phyloP scores from a whole-genome alignment of 306 rosid species.

The Echinosophora koreensis region DNA sequence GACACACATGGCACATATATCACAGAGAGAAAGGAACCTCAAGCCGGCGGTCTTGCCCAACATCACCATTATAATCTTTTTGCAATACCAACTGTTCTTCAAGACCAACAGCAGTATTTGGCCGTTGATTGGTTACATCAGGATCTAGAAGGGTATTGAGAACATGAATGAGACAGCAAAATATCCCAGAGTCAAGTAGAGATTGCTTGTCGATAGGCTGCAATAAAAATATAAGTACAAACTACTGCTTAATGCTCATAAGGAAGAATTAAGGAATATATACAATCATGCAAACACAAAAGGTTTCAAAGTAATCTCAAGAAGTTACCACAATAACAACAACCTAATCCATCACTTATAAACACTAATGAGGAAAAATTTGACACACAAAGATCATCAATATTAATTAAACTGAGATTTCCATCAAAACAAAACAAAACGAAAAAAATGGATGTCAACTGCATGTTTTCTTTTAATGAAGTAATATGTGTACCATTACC shows the following conservation, averaged over 20 bases:
- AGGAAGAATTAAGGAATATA: conserved; percentile 12
- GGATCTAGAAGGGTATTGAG: conserved; percentile 91
- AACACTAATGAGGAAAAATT: conserved; percentile 9
- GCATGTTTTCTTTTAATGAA: conserved; percentile 18
- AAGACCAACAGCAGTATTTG: conserved; percentile 55
- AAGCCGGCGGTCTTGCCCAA: conserved; percentile 70
- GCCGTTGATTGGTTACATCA: conserved; percentile 62
- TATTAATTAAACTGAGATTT: conserved; percentile 33
- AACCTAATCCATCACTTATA: conserved; percentile 25
- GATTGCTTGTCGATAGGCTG: conserved; percentile 99
- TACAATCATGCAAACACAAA: conserved; percentile 1
- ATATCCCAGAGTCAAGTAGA: conserved; percentile 98
- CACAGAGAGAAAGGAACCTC: conserved; percentile 72
- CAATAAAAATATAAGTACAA: conserved; percentile 41
- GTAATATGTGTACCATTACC: not conserved
- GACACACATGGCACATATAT: conserved; percentile 25
- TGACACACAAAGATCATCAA: conserved; percentile 26
- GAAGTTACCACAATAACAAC: conserved; percentile 25
- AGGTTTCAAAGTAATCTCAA: conserved; percentile 19
- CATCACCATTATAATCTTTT: conserved; percentile 57
- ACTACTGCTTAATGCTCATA: conserved; percentile 35
- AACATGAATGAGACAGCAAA: conserved; percentile 94
- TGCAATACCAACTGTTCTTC: conserved; percentile 55
- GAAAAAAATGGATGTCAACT: conserved; percentile 9
- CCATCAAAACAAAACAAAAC: conserved; percentile 17